A percentile compares a stretch with the other conserved stretches of the same genome.
phyloP scores from a whole-genome alignment of 495 filamentous ascomycete genomes.

The Neurospora sp. region DNA sequence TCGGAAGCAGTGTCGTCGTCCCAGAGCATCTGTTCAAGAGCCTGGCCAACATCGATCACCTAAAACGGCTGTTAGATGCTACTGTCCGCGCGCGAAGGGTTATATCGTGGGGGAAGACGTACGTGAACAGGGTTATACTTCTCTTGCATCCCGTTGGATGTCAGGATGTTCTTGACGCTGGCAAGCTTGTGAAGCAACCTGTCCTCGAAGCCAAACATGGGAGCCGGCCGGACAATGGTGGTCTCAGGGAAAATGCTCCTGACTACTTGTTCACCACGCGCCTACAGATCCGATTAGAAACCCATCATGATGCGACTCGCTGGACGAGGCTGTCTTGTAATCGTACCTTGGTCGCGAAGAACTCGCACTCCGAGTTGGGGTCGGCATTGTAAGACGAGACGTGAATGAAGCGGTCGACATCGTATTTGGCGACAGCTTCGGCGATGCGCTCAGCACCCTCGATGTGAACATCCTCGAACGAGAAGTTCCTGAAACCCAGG shows the following conservation, averaged over 20 bases:
- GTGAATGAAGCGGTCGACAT: constrained; percentile 93
- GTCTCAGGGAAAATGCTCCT: constrained; percentile 94
- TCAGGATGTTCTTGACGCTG: constrained; percentile 66
- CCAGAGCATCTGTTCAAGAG: constrained; percentile 77
- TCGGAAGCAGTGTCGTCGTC: constrained; percentile 83
- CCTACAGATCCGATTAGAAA: constrained; percentile 37
- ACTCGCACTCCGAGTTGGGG: constrained; percentile 70
- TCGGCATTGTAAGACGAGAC: constrained; percentile 92
- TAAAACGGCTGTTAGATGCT: constrained; percentile 25
- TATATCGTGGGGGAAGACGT: constrained; percentile 24
- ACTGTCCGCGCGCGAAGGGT: background rate
- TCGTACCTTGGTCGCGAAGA: constrained; percentile 76
- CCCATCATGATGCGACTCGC: background rate
- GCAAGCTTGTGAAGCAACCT: constrained; percentile 81
- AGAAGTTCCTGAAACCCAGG: constrained; percentile 64
- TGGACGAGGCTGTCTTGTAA: constrained; percentile 3
- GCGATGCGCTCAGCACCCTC: constrained; percentile 92
- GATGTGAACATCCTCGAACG: constrained; percentile 83
- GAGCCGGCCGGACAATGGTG: constrained; percentile 90
- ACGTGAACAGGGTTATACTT: constrained; percentile 88
- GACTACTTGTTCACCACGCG: constrained; percentile 68
- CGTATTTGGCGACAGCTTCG: constrained; percentile 95
- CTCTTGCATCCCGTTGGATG: constrained; percentile 86
- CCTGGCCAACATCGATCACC: constrained; percentile 81
- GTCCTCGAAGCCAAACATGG: constrained; percentile 92